A percentile compares a stretch with the other conserved stretches of the same genome.
These are phyloP conservation scores for Saccharomycopsis synnaedendra DNA, from an alignment of 805 yeast species.

Conservation along the genomic window DNA sequence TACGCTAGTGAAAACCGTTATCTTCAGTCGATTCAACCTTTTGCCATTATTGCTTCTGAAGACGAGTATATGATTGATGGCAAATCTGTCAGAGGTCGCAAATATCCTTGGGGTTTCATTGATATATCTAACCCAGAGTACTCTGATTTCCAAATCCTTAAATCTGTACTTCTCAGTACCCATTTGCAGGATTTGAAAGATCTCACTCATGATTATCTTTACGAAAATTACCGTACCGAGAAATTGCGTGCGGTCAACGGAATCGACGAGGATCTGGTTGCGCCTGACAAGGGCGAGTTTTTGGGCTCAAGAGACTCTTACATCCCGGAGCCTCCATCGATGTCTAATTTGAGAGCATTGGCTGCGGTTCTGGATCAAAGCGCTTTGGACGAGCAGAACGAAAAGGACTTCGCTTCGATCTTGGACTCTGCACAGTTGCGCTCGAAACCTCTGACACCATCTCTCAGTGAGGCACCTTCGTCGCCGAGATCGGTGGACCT, in stretches of 20 bases:
- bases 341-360: constrained; percentile 50
- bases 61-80: constrained; percentile 42
- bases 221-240: constrained; percentile 57
- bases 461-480: neutral
- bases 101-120: constrained; percentile 68
- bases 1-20: constrained; percentile 57
- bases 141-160: constrained; percentile 43
- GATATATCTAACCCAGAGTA: constrained; percentile 41
- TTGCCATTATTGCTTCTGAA: constrained; percentile 61
- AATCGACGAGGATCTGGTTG: constrained; percentile 8
- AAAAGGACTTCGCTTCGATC: constrained; percentile 16
- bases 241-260: constrained; percentile 40
- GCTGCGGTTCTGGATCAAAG: constrained; percentile 16
- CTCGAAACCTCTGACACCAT: constrained; percentile 4
- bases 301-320: constrained; percentile 19
- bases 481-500: constrained; percentile 10
- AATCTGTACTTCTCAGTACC: constrained; percentile 44
- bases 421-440: constrained; percentile 7
- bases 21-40: constrained; percentile 58
- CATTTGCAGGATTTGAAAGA: constrained; percentile 57
- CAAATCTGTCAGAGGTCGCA: constrained; percentile 41
- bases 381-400: constrained; percentile 15
- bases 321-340: constrained; percentile 40
- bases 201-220: constrained; percentile 52
- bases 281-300: constrained; percentile 8